Conservation (phyloP, 2,329 filamentous ascomycete genomes). For the Paraphoma sp. region DNA sequence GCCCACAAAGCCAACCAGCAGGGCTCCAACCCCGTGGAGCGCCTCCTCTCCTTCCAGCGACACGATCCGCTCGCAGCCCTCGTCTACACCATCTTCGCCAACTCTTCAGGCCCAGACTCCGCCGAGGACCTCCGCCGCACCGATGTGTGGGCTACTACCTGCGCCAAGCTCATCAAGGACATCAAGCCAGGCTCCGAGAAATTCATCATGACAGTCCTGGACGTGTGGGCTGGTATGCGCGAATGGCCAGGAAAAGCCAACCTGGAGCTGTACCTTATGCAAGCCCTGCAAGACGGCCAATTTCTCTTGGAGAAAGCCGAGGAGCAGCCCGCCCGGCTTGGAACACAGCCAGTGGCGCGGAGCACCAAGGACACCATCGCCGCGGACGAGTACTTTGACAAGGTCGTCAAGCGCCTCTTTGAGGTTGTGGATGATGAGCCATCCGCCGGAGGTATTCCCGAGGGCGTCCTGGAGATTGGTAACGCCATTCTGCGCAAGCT, state of each 20-base stretch:
- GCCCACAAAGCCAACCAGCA: conserved; percentile 58
- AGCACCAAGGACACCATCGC: conserved; percentile 80
- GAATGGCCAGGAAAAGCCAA: conserved; percentile 90
- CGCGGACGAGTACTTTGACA: conserved; percentile 87
- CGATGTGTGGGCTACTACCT: conserved; percentile 86
- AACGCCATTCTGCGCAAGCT: conserved; percentile 83
- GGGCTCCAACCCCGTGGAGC: conserved; percentile 73
- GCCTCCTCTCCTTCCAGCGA: conserved; percentile 85
- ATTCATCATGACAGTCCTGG: conserved; percentile 82
- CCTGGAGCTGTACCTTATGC: conserved; percentile 94
- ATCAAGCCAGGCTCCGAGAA: conserved; percentile 78
- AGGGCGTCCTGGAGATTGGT: conserved; percentile 82
- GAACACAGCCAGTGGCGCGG: conserved; percentile 74
- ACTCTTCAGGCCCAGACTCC: conserved; percentile 81
- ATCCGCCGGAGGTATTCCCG: conserved; percentile 83
- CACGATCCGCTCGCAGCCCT: conserved; percentile 85
- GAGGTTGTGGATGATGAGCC: conserved; percentile 81
- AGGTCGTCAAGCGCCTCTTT: conserved; percentile 81
- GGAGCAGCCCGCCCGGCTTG: conserved; percentile 71
- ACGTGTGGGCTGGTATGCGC: conserved; percentile 84
- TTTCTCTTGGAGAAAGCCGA: conserved; percentile 88
- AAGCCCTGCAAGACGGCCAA: conserved; percentile 88
- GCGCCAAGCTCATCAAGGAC: conserved; percentile 81
- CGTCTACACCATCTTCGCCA: conserved; percentile 88
- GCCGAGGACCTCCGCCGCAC: conserved; percentile 80